Base-by-base conservation (phyloP, 176 grass and related monocot genomes). In the Ampelocalamus luodianensis region DNA sequence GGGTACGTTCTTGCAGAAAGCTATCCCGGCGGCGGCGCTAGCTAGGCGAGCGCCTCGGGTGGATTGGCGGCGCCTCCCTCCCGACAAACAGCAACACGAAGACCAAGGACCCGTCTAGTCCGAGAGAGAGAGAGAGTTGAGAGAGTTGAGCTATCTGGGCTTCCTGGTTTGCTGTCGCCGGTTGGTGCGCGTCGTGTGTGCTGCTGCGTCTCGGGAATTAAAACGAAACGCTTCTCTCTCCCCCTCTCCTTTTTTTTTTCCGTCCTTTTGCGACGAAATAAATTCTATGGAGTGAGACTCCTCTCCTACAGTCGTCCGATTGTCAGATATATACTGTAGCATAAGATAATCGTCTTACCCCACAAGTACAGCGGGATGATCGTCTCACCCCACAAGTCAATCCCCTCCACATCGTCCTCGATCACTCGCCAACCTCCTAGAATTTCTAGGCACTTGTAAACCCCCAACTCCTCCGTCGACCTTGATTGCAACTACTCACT, bases 181-280 rank as follows among this genome's bases (percentile, higher is more conserved):
- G 67, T 71, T 81, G 54, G 83, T 76, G 64, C 78, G 87, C 78
- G 87, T 56, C 68, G 62, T 77, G 73, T 54, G 78, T 80, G 70
- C 69, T n/a, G 58, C 85, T 40, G 85, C 70, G 83, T 80, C 78
- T 71, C 88, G 82, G 82, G 77, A 81, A 62, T 61, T 62, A 85
- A 89, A 76, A 76, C 77, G 82, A 81, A 80, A 76, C 51, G 77
- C 88, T 75, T 65, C 87, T 68, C 29, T 34, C 32, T 34, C 2
- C 3, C 32, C 3, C 32, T 8, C n/a, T 68, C 12, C 32, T 34
- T 34, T 34, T 34, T 34, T 34, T 34, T 34, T 34, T n/a, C n/a
- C n/a, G n/a, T n/a, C n/a, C n/a, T n/a, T n/a, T n/a, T n/a, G n/a
- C n/a, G n/a, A n/a, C n/a, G n/a, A n/a, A n/a, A n/a, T n/a, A n/a